These are phyloP conservation scores for Colletotrichum tabaci DNA, from an alignment of 2,329 filamentous ascomycete genomes.

Conservation along the genomic window DNA sequence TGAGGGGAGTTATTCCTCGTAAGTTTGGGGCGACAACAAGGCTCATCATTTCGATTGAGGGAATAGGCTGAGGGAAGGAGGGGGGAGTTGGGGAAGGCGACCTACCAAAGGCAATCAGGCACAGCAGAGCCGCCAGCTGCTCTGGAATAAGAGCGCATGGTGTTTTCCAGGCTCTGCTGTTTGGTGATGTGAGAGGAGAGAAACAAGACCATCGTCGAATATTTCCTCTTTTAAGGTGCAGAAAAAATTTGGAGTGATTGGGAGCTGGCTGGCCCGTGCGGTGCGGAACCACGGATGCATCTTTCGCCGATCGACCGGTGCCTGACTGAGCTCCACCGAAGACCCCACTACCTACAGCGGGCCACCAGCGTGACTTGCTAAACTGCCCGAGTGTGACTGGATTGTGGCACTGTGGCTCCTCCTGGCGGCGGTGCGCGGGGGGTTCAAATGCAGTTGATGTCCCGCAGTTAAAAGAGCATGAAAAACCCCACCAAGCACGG, in stretches of 20 bases:
- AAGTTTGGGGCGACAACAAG: slow-evolving; percentile 66
- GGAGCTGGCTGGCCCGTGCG: slow-evolving; percentile 33
- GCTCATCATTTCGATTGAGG: slow-evolving; percentile 56
- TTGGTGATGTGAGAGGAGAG: slow-evolving; percentile 19
- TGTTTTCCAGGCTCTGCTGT: slow-evolving; percentile 30
- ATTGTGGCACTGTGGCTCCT: slow-evolving; percentile 21
- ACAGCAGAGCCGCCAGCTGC: slow-evolving; percentile 28
- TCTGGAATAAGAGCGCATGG: slow-evolving; percentile 26
- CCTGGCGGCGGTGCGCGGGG: slow-evolving; percentile 4
- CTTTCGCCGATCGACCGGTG: slow-evolving; percentile 32
- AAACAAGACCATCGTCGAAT: not conserved
- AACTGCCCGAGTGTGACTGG: slow-evolving; percentile 1
- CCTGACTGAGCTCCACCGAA: not conserved
- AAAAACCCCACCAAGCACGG: slow-evolving; percentile 37
- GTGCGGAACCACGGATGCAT: slow-evolving; percentile 25
- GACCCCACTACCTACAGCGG: not conserved
- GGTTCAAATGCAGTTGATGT: slow-evolving; percentile 40
- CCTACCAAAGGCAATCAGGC: slow-evolving; percentile 41
- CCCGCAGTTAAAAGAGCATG: slow-evolving; percentile 36
- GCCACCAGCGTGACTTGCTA: not conserved
- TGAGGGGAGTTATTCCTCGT: slow-evolving; percentile 64
- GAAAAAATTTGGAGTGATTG: slow-evolving; percentile 41
- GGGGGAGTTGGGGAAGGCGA: not conserved
- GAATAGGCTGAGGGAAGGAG: slow-evolving; percentile 33
- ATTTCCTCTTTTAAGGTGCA: slow-evolving; percentile 29